A percentile compares a stretch with the other conserved stretches of the same genome.
phyloP scores from a whole-genome alignment of 768 basidiomycete genomes.

The Mrakia gelida region DNA sequence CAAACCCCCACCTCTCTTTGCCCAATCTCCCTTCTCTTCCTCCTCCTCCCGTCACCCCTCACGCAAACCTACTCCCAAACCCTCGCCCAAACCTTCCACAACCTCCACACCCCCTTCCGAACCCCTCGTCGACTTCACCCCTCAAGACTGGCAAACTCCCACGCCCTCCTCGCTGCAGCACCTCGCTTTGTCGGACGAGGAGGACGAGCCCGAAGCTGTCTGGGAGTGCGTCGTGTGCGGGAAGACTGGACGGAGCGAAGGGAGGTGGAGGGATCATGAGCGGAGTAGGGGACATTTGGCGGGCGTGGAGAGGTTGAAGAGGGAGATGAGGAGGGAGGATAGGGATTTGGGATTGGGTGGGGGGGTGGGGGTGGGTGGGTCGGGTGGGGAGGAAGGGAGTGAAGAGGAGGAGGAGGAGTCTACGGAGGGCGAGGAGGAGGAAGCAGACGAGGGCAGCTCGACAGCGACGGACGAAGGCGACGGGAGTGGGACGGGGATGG shows the following conservation, averaged over 20 bases:
- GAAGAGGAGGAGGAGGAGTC: conserved; percentile 41
- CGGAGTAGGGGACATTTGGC: conserved; percentile 89
- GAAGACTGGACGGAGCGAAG: conserved; percentile 83
- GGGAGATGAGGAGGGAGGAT: conserved; percentile 72
- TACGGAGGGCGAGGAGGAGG: conserved; percentile 32
- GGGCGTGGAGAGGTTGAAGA: conserved; percentile 72
- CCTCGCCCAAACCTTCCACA: no score
- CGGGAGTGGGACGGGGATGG: conserved; percentile 31
- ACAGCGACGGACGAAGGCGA: conserved; percentile 29
- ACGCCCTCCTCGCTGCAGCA: background rate
- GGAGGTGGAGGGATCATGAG: conserved; percentile 94
- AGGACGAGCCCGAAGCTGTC: conserved; percentile 32
- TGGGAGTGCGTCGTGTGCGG: conserved; percentile 86
- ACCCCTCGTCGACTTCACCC: conserved; percentile 2
- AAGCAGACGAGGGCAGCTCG: conserved; percentile 16
- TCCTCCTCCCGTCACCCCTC: background rate
- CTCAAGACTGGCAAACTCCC: conserved; percentile 29
- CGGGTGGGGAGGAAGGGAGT: conserved; percentile 38
- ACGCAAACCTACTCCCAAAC: background rate
- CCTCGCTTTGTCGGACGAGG: conserved; percentile 8
- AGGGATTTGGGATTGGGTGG: conserved; percentile 57
- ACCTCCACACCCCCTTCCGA: background rate
- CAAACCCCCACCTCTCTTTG: background rate
- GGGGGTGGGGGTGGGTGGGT: conserved; percentile 53
- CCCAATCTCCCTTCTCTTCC: background rate